Conservation (phyloP, 352 stramenopile genomes). For the Phytophthora rubi region DNA sequence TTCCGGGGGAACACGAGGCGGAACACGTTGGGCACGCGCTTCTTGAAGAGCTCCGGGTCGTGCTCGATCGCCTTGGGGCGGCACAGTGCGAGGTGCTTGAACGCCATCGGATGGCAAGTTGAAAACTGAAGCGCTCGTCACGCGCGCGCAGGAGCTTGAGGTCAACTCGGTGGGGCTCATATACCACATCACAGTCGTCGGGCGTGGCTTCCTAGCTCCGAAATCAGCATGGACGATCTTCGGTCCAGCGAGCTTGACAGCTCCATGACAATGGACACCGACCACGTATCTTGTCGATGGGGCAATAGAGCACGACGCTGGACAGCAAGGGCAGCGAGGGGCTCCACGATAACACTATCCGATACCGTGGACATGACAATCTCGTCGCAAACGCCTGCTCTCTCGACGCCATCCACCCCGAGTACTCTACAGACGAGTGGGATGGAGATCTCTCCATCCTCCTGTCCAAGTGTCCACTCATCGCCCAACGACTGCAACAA, state of each 20-base stretch:
- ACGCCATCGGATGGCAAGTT: slow-evolving; percentile 23
- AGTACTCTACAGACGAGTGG: slow-evolving; percentile 12
- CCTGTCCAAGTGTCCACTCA: neutral
- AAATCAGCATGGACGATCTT: slow-evolving; percentile 18
- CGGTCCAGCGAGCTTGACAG: slow-evolving; percentile 17
- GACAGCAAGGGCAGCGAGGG: slow-evolving; percentile 11
- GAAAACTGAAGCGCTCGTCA: slow-evolving; percentile 33
- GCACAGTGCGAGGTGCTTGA: slow-evolving; percentile 8
- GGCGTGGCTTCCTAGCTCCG: slow-evolving; percentile 11
- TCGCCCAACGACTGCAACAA: neutral
- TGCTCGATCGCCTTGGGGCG: slow-evolving; percentile 7
- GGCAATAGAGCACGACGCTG: slow-evolving; percentile 17
- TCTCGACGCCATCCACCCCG: slow-evolving; percentile 4
- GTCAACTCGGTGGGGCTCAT: slow-evolving; percentile 22
- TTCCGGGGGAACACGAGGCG: slow-evolving; percentile 33
- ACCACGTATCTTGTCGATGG: neutral
- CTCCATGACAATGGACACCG: neutral
- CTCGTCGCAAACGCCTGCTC: slow-evolving; percentile 11
- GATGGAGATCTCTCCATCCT: neutral
- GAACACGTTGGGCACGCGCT: slow-evolving; percentile 25
- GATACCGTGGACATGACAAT: neutral
- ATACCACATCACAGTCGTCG: slow-evolving; percentile 26
- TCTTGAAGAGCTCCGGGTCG: slow-evolving; percentile 34
- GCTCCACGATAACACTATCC: neutral
- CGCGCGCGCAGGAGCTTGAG: neutral